phyloP scores from a whole-genome alignment of 371 early-diverging fungal species.

The Saksenaea vasiformis region DNA sequence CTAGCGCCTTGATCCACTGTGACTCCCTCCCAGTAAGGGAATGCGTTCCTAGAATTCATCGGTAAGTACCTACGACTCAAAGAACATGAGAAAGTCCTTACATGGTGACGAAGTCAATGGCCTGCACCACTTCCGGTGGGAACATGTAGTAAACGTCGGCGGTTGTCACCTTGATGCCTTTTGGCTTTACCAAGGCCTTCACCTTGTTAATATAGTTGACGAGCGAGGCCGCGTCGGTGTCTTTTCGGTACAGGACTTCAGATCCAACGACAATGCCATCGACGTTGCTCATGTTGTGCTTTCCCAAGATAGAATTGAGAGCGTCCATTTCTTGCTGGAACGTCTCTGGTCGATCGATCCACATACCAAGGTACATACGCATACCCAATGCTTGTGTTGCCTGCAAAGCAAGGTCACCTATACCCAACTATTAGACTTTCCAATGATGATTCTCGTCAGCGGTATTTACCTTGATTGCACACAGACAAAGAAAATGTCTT shows the following conservation, averaged over 20 bases:
- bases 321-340: slow-evolving; percentile 52
- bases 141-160: slow-evolving; percentile 62
- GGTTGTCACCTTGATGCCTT: slow-evolving; percentile 48
- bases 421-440: background rate
- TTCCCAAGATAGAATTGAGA: slow-evolving; percentile 39
- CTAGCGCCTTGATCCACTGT: slow-evolving; percentile 48
- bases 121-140: slow-evolving; percentile 44
- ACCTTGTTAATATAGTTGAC: slow-evolving; percentile 38
- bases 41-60: slow-evolving; percentile 50
- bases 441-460: background rate
- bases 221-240: slow-evolving; percentile 40
- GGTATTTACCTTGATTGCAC: slow-evolving; percentile 57
- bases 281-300: slow-evolving; percentile 40
- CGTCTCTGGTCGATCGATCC: slow-evolving; percentile 56
- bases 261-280: slow-evolving; percentile 63
- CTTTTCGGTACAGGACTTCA: slow-evolving; percentile 62
- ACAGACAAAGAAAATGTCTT: slow-evolving; percentile 55
- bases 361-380: slow-evolving; percentile 62
- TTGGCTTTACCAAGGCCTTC: slow-evolving; percentile 27
- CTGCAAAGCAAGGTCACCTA: slow-evolving; percentile 46
- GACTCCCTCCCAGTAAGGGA: slow-evolving; percentile 72
- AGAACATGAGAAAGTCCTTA: slow-evolving; percentile 13
- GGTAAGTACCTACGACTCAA: background rate
- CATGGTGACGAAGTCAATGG: slow-evolving; percentile 63
- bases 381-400: slow-evolving; percentile 60